Evolutionary conservation across 257 asterid genomes (phyloP), one percentile per base, ranked within the genome.

Genomic region (Solanum chilense): DNA sequence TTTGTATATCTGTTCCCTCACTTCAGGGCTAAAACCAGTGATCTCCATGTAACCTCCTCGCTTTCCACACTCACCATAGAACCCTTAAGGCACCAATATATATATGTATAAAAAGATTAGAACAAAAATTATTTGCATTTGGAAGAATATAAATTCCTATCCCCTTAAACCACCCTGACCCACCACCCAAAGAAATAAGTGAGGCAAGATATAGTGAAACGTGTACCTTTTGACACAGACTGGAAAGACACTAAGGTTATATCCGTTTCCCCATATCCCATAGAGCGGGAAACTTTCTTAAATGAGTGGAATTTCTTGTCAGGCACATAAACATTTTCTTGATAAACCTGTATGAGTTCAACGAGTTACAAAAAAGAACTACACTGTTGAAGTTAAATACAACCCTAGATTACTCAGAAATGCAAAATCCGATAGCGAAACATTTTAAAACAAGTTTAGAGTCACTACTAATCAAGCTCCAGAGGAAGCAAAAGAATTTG

Each of bases 1-100:
- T 92, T 97, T 97, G 94, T 95, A 97, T 81, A 97, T 95, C 86
- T 97, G 98, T 89, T 97, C 98, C 90, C 98, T 88, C 85, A 95
- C 89, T 62, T 92, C 94, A 69, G 99, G 98, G 86, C 94, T 90
- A 88, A 97, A 97, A 85, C 99, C 99, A 56, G 98, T 95, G 77
- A 97, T 90, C 90, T 97, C 99, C 99, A 97, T 97, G 90, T 95
- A 97, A 60, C 99, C 99, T 90, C 99, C 99, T 90, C 99, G 87
- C 89, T 95, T 97, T 90, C 99, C 99, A 83, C 98, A 97, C 90
- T 97, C 99, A 64, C 99, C 99, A 84, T 97, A 90, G 91, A 94
- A 95, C 49, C 99, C 99, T 97, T 83, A 78, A 86, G 71, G 23
- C 88, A 33, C 29, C 80, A 74, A 86, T 84, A 73, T 45, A 14